Evolutionary conservation across 345 rosid species (phyloP).

Genomic region (Sonneratia alba): DNA sequence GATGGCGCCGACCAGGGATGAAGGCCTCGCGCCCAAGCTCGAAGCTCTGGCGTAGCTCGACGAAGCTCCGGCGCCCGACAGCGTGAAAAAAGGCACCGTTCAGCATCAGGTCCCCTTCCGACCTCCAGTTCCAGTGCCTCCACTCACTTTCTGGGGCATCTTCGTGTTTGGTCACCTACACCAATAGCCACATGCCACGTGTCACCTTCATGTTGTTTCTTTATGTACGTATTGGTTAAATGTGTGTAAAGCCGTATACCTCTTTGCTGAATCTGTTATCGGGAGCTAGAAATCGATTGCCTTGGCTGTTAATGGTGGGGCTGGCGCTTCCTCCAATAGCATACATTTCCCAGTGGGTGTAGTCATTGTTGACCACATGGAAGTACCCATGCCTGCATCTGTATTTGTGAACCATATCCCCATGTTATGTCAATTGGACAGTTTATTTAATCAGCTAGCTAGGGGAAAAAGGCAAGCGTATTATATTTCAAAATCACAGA

Average conservation of each 20-base stretch:
- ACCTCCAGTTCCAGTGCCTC: slow-evolving; percentile 75
- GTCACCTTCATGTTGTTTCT: not conserved
- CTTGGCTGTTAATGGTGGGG: slow-evolving; percentile 86
- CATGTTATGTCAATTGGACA: no score
- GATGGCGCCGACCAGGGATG: slow-evolving; percentile 50
- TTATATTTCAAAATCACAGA: no score
- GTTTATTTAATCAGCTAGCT: no score
- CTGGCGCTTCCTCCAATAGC: slow-evolving; percentile 80
- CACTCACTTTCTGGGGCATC: slow-evolving; percentile 61
- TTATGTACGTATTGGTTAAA: not conserved
- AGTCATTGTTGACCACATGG: slow-evolving; percentile 91
- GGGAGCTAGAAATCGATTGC: slow-evolving; percentile 67
- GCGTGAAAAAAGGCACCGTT: slow-evolving; percentile 71
- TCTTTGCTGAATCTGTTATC: slow-evolving; percentile 48
- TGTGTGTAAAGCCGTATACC: slow-evolving; percentile 19
- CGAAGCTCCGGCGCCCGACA: slow-evolving; percentile 54
- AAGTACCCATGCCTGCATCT: slow-evolving; percentile 80
- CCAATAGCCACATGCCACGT: not conserved
- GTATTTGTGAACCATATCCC: slow-evolving; percentile 5
- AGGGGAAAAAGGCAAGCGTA: no score
- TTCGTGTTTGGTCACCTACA: slow-evolving; percentile 66
- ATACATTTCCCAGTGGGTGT: slow-evolving; percentile 87
- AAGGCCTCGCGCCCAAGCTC: slow-evolving; percentile 67
- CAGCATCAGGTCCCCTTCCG: slow-evolving; percentile 55
- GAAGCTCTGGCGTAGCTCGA: slow-evolving; percentile 75